Evolutionary conservation across 2,329 filamentous ascomycete genomes (phyloP).

Genomic region (Cylindrodendrum hubeiense): DNA sequence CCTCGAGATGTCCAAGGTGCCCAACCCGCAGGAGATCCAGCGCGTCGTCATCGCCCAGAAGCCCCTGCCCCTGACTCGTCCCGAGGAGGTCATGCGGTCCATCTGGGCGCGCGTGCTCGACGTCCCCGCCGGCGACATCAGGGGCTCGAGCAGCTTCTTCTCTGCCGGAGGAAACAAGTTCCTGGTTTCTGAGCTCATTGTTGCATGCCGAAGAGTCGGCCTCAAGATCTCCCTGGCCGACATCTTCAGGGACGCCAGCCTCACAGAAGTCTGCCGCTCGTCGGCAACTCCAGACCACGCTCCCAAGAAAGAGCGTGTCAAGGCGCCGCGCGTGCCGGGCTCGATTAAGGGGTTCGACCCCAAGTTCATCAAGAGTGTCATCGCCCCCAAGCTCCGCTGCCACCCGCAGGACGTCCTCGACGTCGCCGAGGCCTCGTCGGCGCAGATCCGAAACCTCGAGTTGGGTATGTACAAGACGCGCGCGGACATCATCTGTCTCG

Average conservation of each 20-base stretch:
- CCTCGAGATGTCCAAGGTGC: conserved; percentile 53
- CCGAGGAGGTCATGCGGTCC: conserved; percentile 60
- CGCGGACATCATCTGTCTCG: conserved; percentile 61
- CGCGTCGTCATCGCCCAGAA: conserved; percentile 50
- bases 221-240: conserved; percentile 57
- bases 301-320: conserved; percentile 11
- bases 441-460: conserved; percentile 63
- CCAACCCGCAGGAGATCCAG: conserved; percentile 52
- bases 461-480: conserved; percentile 57
- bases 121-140: conserved; percentile 55
- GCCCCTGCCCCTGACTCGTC: conserved; percentile 60
- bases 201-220: conserved; percentile 58
- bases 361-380: conserved; percentile 54
- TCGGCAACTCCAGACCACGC: conserved; percentile 36
- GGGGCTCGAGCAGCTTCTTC: conserved; percentile 58
- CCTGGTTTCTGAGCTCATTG: conserved; percentile 58
- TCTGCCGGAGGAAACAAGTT: conserved; percentile 60
- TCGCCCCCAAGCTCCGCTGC: conserved; percentile 58
- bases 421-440: conserved; percentile 60
- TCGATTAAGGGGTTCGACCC: conserved; percentile 41
- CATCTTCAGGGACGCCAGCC: conserved; percentile 54
- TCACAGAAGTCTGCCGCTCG: conserved; percentile 60
- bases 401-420: conserved; percentile 59
- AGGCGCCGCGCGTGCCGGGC: not conserved
- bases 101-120: conserved; percentile 62